Evolutionary conservation across 345 rosid genomes (phyloP), one percentile per base, ranked within the genome.

Genomic region (Euphorbia lathyris): DNA sequence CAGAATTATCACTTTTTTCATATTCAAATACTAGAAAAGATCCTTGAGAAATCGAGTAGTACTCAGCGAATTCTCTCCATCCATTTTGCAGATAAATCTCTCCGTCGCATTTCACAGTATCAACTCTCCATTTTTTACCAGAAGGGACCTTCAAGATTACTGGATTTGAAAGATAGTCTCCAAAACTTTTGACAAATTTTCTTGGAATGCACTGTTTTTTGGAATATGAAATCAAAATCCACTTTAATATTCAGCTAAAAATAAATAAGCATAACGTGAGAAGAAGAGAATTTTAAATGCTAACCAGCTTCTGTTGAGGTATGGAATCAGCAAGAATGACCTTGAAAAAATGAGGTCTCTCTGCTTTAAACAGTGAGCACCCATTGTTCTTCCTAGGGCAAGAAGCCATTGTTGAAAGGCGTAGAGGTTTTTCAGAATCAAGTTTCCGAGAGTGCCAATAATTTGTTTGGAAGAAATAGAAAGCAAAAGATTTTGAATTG

Each of bases 11-110:
- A n/a, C n/a, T n/a, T 7, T 57, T 19, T 2, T 60, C 34, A 16
- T 65, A 66, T 47, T 58, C 34, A 45, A 73, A 73, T 45, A 57
- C 58, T n/a, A 73, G 20, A 1, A 73, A 43, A 19, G 22, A 51
- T 10, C 64, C 71, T 9, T 9, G 14, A 14, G 47, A 34, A 7
- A 57, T 2, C 1, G 71, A 57, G 36, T 73, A 58, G 23, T 16
- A 57, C 0, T 66, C 38, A 20, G 47, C 27, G 19, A 73, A 73
- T 20, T 73, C 76, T 56, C 48, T 63, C 71, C 76, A 66, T 19
- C 71, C 66, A 4, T 73, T 66, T 7, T 32, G 3, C 1, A 73
- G 30, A 58, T 70, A 65, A 12, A 43, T 48, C 32, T 26, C 56
- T 2, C 25, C 76, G n/a, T 16, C 9, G 29, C 65, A 5, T n/a